A percentile compares a stretch with the other conserved stretches of the same genome.
phyloP scores from a whole-genome alignment of 1,139 yeast genomes.

The Arxiozyma heterogenica region DNA sequence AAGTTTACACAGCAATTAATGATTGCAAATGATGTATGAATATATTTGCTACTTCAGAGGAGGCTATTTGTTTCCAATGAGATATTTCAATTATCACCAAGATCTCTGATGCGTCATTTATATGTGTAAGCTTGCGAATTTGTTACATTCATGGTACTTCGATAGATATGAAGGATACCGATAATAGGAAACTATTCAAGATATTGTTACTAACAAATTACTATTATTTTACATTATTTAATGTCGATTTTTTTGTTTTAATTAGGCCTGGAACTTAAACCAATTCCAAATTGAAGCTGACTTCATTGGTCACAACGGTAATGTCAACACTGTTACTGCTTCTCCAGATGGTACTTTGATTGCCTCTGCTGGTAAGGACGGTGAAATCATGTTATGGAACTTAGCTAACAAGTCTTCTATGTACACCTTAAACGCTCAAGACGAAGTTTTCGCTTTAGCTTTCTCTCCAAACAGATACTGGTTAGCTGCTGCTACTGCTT shows the following conservation, averaged over 20 bases:
- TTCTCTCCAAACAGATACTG: slow-evolving; percentile 99
- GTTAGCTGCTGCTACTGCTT: slow-evolving; percentile 99
- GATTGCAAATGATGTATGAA: slow-evolving; percentile 53
- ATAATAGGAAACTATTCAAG: neutral
- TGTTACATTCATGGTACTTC: neutral
- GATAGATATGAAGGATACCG: neutral
- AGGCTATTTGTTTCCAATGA: slow-evolving; percentile 66
- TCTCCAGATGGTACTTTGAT: slow-evolving; percentile 99
- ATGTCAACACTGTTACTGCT: slow-evolving; percentile 94
- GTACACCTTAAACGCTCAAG: slow-evolving; percentile 92
- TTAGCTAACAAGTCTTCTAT: slow-evolving; percentile 79
- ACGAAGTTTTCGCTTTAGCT: slow-evolving; percentile 96
- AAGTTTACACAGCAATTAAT: slow-evolving; percentile 33
- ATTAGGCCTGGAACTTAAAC: slow-evolving; percentile 87
- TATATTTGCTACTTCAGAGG: slow-evolving; percentile 99
- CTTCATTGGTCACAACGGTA: slow-evolving; percentile 99
- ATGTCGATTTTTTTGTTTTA: slow-evolving; percentile 7
- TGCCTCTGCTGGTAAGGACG: slow-evolving; percentile 99
- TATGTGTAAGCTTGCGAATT: neutral
- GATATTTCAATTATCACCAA: slow-evolving; percentile 92
- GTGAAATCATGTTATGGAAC: slow-evolving; percentile 98
- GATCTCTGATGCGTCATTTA: slow-evolving; percentile 69
- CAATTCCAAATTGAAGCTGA: slow-evolving; percentile 88
- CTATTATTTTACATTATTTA: neutral
- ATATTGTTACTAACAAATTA: neutral